Base-by-base conservation (phyloP, 805 yeast species). In the Saturnispora dispora region DNA sequence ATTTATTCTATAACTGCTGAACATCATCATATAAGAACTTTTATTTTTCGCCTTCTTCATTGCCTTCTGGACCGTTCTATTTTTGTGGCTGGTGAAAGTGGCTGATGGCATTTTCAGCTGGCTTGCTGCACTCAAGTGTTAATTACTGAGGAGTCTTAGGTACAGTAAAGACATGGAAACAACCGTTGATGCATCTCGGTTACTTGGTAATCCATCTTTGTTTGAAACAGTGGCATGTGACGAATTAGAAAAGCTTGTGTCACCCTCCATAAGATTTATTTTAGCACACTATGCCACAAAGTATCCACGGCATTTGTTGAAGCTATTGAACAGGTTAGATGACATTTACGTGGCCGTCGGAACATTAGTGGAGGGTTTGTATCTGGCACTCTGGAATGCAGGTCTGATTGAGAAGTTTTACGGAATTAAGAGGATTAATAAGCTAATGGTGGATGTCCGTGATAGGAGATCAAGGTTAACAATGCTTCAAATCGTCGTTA, bases 331-430 rank as follows among this genome's bases (percentile, higher is more conserved):
- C 58, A 70, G 72, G 43, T 89, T 85, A 61, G 96, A 91, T 63
- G 96, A 88, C 69, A 60, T 88, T 36, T 83, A 83, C 58, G 63
- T 83, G 3, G 53, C 78, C 2, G 53, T 83, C 2, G 70, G 90
- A 60, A 81, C 85, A 0, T 52, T 76, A 3, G 69, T 91, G 1
- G 97, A 93, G 64, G 81, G 81, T 72, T 74, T 77, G 55, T 86
- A 83, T 58, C 65, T 91, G 46, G 76, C 71, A 48, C 72, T 73
- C 46, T 86, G 93, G 88, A 90, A 87, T 60, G 79, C 95, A 0
- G 79, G 93, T 2, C 88, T 91, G 60, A 88, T 95, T 0, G 97
- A 91, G 64, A 85, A 86, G 62, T 91, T 91, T 63, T 91, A 91
- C 62, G 98, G 97, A 2, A 68, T 91, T 56, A 88, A 88, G 61